Base-by-base conservation (phyloP, 208 protist species). In the Acanthamoeba sp. region DNA sequence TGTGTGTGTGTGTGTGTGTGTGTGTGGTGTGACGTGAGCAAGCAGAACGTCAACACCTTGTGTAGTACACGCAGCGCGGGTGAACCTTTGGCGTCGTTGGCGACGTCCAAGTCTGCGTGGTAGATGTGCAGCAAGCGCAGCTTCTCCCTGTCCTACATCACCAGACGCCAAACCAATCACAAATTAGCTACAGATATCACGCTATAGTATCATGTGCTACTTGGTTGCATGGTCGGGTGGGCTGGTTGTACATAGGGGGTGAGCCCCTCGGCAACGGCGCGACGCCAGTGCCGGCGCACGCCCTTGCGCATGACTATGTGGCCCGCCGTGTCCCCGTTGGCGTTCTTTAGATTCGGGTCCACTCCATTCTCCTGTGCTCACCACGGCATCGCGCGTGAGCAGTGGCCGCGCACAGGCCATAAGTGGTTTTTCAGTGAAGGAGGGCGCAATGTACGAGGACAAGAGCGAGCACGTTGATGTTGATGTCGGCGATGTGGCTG, bases 291-390 rank as follows among this genome's bases (percentile, higher is more conserved):
- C 12, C 76, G 38, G 3, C 76, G 38, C 29, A 57, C 76, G 27
- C 76, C 76, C 45, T 85, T 85, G n/a, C 76, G 38, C 76, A 85
- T 32, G 29, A 85, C 22, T 9, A 85, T 85, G 32, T 85, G 76
- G 1, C 22, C 76, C 4, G 76, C 27, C 22, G 76, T 57, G 42
- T 85, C 76, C 0, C 76, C 76, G 20, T 85, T 32, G 27, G 6
- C 45, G n/a, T 85, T 57, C 48, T n/a, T 59, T 5, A 2, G 5
- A n/a, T 57, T 38, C 4, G 45, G 45, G 2, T 85, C 48, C 27
- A 85, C 27, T 32, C 76, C 76, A 9, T 85, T 85, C 59, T 85
- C 76, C 76, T 85, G 7, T 18, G 34, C 5, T 42, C 32, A 20
- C 36, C 45, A 50, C 45, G 0, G 12, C 2, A 6, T 6, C 18